Conservation (phyloP, 2,329 filamentous ascomycete species). For the Trichoderma brevicompactum region DNA sequence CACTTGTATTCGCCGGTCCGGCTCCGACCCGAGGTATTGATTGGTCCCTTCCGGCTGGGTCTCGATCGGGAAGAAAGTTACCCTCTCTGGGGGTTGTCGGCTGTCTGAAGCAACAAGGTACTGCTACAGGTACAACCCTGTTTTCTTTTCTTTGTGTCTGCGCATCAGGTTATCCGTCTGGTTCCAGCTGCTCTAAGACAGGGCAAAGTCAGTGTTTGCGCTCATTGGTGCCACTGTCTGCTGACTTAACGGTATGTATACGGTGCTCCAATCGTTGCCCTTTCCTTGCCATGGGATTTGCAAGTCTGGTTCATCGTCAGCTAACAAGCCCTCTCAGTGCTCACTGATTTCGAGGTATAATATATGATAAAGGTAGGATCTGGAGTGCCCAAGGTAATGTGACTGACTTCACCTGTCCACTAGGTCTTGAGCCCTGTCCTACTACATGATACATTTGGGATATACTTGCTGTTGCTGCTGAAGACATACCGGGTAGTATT, state of each 20-base stretch:
- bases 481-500: not conserved
- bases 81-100: not conserved
- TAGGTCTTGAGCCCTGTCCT: not conserved
- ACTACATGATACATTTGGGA: not conserved
- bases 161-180: conserved; percentile 8
- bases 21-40: conserved; percentile 2
- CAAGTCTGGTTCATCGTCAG: not conserved
- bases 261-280: not conserved
- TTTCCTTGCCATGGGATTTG: not conserved
- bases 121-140: conserved; percentile 6
- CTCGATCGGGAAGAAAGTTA: conserved; percentile 9
- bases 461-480: not conserved
- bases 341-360: no score
- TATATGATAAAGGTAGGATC: no score
- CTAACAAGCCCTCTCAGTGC: not conserved
- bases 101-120: conserved; percentile 7
- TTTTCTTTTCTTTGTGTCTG: not conserved
- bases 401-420: no score
- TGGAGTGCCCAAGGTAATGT: no score
- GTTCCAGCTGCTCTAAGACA: conserved; percentile 8
- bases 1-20: conserved; percentile 14
- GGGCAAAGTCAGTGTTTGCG: conserved; percentile 10
- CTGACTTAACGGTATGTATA: not conserved
- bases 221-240: not conserved
- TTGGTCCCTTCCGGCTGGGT: conserved; percentile 22